These are phyloP conservation scores for Tuber magnatum DNA, from an alignment of 495 filamentous ascomycete species.

Conservation along the genomic window DNA sequence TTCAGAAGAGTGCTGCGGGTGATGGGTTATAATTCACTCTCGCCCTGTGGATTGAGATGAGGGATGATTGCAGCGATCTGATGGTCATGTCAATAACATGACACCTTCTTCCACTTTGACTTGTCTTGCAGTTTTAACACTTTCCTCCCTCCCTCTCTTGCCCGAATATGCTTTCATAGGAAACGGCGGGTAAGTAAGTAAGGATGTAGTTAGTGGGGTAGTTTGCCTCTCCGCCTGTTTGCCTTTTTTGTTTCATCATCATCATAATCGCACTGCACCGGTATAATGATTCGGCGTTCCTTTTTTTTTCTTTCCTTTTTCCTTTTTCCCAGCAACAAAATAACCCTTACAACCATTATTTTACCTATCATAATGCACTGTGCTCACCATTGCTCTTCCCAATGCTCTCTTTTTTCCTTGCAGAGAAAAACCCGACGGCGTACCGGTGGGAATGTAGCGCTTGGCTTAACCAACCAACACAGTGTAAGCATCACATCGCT, in stretches of 20 bases:
- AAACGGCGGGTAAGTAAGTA: not conserved
- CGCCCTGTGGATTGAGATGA: not conserved
- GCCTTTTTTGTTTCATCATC: not conserved
- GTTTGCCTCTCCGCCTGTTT: not conserved
- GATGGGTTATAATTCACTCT: conserved; percentile 1
- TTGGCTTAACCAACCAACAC: not conserved
- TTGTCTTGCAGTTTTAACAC: not conserved
- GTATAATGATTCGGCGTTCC: not conserved
- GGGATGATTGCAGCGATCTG: not conserved
- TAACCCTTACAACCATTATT: conserved; percentile 2
- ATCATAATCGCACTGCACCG: not conserved
- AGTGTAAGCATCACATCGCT: too few relatives aligned
- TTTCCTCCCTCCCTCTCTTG: not conserved
- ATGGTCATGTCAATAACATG: not conserved
- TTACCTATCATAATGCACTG: conserved; percentile 4
- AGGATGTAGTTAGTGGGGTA: not conserved
- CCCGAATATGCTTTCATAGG: not conserved
- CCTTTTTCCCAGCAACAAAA: not conserved
- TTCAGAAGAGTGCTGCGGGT: conserved; percentile 22
- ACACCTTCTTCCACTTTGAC: not conserved
- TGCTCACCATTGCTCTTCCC: not conserved
- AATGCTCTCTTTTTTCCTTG: not conserved
- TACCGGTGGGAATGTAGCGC: not conserved
- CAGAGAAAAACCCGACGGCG: not conserved
- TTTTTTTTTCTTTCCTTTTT: not conserved